These are phyloP conservation scores for Xylaria venustula DNA, from an alignment of 495 filamentous ascomycete genomes.

Conservation along the genomic window DNA sequence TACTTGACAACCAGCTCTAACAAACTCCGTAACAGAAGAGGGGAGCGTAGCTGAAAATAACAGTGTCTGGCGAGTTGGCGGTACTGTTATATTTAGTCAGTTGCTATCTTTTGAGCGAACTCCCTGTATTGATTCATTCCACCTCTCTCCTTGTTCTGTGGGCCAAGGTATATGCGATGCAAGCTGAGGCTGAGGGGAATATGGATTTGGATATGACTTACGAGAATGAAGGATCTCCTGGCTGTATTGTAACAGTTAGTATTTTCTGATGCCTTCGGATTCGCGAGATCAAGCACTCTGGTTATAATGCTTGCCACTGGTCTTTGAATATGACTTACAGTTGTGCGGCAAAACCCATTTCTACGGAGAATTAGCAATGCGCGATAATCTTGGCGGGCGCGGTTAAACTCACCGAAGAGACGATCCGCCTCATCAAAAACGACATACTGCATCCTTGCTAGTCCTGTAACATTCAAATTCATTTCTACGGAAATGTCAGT, in stretches of 20 bases:
- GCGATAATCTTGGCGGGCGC: no score
- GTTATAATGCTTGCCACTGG: neutral
- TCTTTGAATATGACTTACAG: conserved; percentile 37
- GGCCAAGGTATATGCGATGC: no score
- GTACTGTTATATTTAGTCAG: conserved; percentile 42
- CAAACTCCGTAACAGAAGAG: conserved; percentile 91
- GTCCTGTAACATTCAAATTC: conserved; percentile 51
- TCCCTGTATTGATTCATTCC: no score
- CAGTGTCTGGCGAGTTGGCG: conserved; percentile 79
- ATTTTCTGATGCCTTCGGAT: neutral
- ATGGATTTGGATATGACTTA: neutral
- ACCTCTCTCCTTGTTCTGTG: no score
- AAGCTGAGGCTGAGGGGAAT: neutral
- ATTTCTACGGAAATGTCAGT: conserved; percentile 61
- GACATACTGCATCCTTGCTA: conserved; percentile 77
- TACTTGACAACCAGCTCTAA: conserved; percentile 64
- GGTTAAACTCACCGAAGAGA: conserved; percentile 59
- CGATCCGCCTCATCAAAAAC: conserved; percentile 98
- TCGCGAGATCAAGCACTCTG: neutral
- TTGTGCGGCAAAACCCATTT: conserved; percentile 96
- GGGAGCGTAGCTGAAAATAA: conserved; percentile 94
- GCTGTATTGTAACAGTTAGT: neutral
- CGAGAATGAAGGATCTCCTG: conserved; percentile 85
- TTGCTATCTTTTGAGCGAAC: neutral
- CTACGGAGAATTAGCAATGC: neutral